phyloP scores from a whole-genome alignment of 2,329 filamentous ascomycete genomes.

The Verticillium nonalfalfae region DNA sequence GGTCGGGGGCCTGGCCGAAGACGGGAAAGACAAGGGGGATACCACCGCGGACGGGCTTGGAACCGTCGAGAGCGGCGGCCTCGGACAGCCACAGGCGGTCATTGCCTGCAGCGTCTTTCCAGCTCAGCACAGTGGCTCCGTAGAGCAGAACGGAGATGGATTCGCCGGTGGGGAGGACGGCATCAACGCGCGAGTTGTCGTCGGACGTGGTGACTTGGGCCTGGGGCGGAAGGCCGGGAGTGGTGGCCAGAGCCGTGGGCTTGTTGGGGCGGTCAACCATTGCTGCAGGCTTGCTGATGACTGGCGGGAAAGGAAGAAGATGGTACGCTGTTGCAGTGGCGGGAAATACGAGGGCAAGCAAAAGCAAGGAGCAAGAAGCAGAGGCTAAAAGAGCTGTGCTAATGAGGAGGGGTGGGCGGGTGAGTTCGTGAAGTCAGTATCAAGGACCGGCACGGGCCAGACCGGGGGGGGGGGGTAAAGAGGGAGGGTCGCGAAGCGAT shows the following conservation, averaged over 20 bases:
- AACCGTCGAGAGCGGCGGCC: conserved; percentile 74
- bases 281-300: conserved; percentile 1
- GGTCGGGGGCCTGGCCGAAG: conserved; percentile 75
- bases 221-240: conserved; percentile 67
- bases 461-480: not conserved
- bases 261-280: conserved; percentile 86
- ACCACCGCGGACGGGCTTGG: conserved; percentile 83
- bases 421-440: not conserved
- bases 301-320: not conserved
- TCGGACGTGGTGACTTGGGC: conserved; percentile 69
- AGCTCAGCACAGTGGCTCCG: conserved; percentile 87
- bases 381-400: not conserved
- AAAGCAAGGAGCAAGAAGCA: not conserved
- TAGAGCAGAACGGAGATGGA: conserved; percentile 80
- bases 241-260: conserved; percentile 68
- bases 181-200: conserved; percentile 67
- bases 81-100: conserved; percentile 88
- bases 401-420: not conserved
- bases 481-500: not conserved
- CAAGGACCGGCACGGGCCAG: not conserved
- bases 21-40: conserved; percentile 90
- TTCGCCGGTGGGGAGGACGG: conserved; percentile 78
- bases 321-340: not conserved
- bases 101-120: conserved; percentile 73
- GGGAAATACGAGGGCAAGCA: not conserved